Evolutionary conservation across 1,139 yeast species (phyloP), one percentile per base, ranked within the genome.

Genomic region (Debaryomyces nepalensis): DNA sequence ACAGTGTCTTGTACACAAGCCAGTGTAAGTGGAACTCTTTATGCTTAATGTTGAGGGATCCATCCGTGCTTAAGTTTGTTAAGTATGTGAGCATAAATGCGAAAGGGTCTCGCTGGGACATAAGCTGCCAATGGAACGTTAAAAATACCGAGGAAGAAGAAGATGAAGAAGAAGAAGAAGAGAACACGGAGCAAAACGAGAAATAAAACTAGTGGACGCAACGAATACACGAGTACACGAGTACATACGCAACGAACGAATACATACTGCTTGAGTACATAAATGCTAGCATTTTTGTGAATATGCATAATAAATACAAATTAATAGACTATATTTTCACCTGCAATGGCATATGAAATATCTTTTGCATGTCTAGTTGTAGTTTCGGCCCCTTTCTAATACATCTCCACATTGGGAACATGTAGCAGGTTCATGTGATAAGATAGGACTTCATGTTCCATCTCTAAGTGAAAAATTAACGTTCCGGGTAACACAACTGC

Each of bases 51-150:
- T 75, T 87, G 47, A 74, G 98, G 53, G 99, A 93, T 57, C 82
- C 87, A 4, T 79, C 84, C 37, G 91, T 93, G 20, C 70, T 95
- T 61, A 87, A 93, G 61, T 95, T 95, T 63, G 83, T 93, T 50
- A 95, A 95, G 61, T 95, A 93, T 57, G 95, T 93, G 6, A 87
- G 97, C 59, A 81, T 81, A 60, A 81, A 81, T 52, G 97, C 98
- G 5, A 82, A 82, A 48, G 97, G 97, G 1, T 84, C 95, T 26
- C 75, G 99, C 58, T 95, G 97, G 97, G 99, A 95, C 58, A 69
- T 93, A 30, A 73, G 77, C 29, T 82, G 87, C 45, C 87, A 85
- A 55, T 91, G 96, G 95, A 82, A 81, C 51, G 84, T 88, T 14
- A 76, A 73, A 45, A 55, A 54, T 24, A 54, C 39, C 2, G 66